Base-by-base conservation (phyloP, 345 rosid genomes). In the Firmiana major region DNA sequence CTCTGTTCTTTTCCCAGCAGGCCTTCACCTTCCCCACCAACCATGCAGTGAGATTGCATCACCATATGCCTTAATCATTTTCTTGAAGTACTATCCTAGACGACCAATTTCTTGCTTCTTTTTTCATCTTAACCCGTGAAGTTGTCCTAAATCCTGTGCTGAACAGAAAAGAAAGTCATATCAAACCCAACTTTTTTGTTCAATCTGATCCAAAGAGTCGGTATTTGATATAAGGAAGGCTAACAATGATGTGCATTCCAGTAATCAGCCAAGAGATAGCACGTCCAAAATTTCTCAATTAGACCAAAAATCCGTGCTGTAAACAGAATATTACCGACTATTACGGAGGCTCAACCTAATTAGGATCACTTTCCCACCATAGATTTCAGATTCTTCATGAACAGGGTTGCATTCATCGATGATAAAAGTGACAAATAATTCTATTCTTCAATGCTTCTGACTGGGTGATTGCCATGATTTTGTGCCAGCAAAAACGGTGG, bases 251-350 rank as follows among this genome's bases (percentile, higher is more conserved):
- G 40, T 46, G 12, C 73, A 69, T 69, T 24, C 11, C n/a, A 4
- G n/a, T 69, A 69, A 69, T 26, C 15, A 46, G 73, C 73, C 73
- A 46, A 46, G 57, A 46, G 15, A 69, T 24, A 16, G 54, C 54
- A 69, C 55, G 57, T 69, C 57, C 73, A 46, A 69, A n/a, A 21
- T 15, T 3, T 21, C 0, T 12, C 57, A 13, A 12, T 46, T 22
- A 67, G n/a, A 36, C 34, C 22, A 43, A 67, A 67, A 21, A 3
- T 21, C 71, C 5, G 5, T 22, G 16, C 22, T 68, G 46, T 22
- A 46, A 4, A 46, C 2, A 46, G 11, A 46, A 15, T 46, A 46
- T 46, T 46, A 12, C 3, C 49, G 1, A 4, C 2, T 34, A 34
- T 34, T 4, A 4, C 4, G 36, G 1, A 34, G 36, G 36, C 36